Percentiles rank a stretch among this genome's conserved stretches.
phyloP scores from a whole-genome alignment of 2,329 filamentous ascomycete genomes.

The Colletotrichum echinochloae region DNA sequence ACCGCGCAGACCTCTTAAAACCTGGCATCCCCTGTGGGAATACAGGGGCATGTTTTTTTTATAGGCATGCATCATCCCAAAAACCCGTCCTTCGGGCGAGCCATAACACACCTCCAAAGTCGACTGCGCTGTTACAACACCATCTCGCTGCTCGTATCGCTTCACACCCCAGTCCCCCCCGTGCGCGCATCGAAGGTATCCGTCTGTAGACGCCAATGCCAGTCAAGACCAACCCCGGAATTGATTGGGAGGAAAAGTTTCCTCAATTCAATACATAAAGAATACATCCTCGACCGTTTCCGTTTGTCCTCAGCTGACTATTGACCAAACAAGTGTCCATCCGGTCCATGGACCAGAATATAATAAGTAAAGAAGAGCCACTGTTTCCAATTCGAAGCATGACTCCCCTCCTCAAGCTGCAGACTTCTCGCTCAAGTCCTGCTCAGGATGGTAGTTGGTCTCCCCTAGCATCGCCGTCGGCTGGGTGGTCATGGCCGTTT shows the following conservation, averaged over 20 bases:
- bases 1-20: neutral
- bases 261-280: constrained; percentile 26
- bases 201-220: constrained; percentile 40
- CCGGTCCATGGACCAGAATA: neutral
- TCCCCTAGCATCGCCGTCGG: constrained; percentile 72
- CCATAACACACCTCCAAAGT: neutral
- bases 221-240: constrained; percentile 17
- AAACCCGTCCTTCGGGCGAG: neutral
- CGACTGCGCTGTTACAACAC: neutral
- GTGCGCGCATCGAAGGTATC: constrained; percentile 33
- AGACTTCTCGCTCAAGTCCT: constrained; percentile 57
- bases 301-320: neutral
- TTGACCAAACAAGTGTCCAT: constrained; percentile 16
- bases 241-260: neutral
- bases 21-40: neutral
- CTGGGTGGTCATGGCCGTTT: constrained; percentile 69
- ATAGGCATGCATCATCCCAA: constrained; percentile 12
- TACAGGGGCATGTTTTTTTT: neutral
- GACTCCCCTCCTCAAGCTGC: constrained; percentile 42
- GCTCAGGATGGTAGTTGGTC: constrained; percentile 77
- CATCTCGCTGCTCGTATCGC: constrained; percentile 5
- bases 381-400: constrained; percentile 12
- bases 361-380: neutral
- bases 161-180: neutral
- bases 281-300: constrained; percentile 23